phyloP scores from a whole-genome alignment of 257 asterid genomes.

The Gynochthodes officinalis region DNA sequence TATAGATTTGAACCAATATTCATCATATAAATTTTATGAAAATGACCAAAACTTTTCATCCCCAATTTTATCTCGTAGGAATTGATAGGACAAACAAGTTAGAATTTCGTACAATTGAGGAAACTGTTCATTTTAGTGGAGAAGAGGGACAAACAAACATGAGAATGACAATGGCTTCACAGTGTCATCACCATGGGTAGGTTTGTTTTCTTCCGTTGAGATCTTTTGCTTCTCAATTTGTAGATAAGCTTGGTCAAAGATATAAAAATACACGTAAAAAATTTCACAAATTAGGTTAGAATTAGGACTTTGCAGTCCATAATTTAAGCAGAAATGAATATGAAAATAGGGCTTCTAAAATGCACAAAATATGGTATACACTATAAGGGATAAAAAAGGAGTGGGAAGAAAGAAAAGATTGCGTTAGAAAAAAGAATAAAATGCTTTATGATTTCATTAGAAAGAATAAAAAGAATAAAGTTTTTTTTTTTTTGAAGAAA shows the following conservation, averaged over 20 bases:
- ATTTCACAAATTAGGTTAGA: conserved; percentile 5
- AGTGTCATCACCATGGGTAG: not conserved
- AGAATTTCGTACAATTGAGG: not conserved
- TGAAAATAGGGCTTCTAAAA: not conserved
- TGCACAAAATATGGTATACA: no score
- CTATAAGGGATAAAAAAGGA: not conserved
- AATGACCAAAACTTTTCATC: no score
- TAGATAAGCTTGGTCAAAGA: not conserved
- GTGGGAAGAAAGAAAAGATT: not conserved
- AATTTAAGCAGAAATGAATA: not conserved
- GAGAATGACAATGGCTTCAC: conserved; percentile 10
- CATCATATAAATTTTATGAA: not conserved
- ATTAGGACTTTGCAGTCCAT: not conserved
- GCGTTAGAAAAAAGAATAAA: no score
- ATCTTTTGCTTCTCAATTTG: not conserved
- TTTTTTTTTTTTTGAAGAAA: not conserved
- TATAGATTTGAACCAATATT: not conserved
- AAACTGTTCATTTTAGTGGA: not conserved
- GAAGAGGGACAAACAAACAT: not conserved
- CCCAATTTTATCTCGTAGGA: no score
- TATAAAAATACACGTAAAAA: not conserved
- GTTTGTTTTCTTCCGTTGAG: not conserved
- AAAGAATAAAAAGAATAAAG: not conserved
- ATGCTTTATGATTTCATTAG: no score
- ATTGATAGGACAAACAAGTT: not conserved